Evolutionary conservation across 345 rosid genomes (phyloP).

Genomic region (Populus deltoides): DNA sequence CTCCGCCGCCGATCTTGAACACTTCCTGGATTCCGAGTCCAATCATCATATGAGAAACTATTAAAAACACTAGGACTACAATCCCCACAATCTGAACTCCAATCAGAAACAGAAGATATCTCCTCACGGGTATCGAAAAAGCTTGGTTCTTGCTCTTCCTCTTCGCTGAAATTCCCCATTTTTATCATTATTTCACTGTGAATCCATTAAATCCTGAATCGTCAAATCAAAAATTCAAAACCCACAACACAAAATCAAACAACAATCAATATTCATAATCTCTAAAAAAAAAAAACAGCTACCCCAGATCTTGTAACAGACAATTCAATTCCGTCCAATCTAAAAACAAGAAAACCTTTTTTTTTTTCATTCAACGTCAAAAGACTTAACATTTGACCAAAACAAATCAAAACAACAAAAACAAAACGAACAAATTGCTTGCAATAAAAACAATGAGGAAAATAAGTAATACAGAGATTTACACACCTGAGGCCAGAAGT

Average conservation of each 20-base stretch:
- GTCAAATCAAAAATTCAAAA: neutral
- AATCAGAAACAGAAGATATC: slow-evolving; percentile 48
- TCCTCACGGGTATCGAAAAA: slow-evolving; percentile 67
- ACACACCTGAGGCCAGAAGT: slow-evolving; percentile 26
- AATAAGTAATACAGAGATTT: neutral
- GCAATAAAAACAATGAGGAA: neutral
- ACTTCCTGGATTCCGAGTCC: slow-evolving; percentile 54
- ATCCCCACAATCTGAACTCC: slow-evolving; percentile 34
- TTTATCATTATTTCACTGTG: neutral
- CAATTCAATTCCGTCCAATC: neutral
- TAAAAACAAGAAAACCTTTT: neutral
- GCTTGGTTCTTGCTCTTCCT: slow-evolving; percentile 42
- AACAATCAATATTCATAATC: neutral
- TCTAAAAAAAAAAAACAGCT: neutral
- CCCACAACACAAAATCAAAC: neutral
- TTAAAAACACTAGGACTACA: slow-evolving; percentile 8
- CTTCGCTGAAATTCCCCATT: slow-evolving; percentile 39
- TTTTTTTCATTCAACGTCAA: neutral
- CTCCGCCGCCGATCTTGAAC: slow-evolving; percentile 48
- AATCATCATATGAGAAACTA: slow-evolving; percentile 37
- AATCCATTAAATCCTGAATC: slow-evolving; percentile 35
- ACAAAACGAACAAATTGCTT: neutral
- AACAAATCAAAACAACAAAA: neutral
- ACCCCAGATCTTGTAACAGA: slow-evolving; percentile 17
- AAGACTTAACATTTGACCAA: neutral